A percentile compares a stretch with the other conserved stretches of the same genome.
phyloP scores from a whole-genome alignment of 306 rosid genomes.

The Macrotyloma uniflorum region DNA sequence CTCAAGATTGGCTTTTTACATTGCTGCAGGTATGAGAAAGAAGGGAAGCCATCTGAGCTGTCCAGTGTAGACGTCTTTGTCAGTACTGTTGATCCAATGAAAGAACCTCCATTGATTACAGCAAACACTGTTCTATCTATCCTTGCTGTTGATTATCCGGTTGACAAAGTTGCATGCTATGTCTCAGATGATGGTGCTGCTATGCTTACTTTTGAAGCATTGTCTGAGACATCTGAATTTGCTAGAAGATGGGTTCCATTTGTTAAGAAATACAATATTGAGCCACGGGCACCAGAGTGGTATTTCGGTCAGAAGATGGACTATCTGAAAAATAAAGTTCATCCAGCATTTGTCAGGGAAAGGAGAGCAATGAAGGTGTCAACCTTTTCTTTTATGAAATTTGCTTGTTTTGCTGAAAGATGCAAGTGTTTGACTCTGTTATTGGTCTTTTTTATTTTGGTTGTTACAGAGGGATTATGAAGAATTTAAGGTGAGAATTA shows the following conservation, averaged over 20 bases:
- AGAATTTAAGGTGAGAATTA: constrained; percentile 90
- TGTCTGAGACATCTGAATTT: constrained; percentile 93
- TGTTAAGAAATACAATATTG: constrained; percentile 76
- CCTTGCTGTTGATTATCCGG: constrained; percentile 93
- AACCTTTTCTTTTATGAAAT: neutral
- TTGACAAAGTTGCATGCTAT: constrained; percentile 94
- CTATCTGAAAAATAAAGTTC: constrained; percentile 88
- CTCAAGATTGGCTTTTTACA: constrained; percentile 32
- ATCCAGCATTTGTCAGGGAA: constrained; percentile 91
- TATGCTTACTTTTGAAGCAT: constrained; percentile 97
- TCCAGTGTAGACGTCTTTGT: constrained; percentile 79
- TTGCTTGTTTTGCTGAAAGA: neutral
- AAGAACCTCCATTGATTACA: constrained; percentile 94
- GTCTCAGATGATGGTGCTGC: constrained; percentile 99
- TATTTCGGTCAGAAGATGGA: constrained; percentile 86
- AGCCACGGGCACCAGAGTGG: constrained; percentile 98
- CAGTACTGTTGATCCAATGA: constrained; percentile 97
- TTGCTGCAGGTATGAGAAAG: constrained; percentile 88
- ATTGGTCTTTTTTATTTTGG: neutral
- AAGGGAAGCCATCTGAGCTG: constrained; percentile 89
- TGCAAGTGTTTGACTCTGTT: constrained; percentile 8
- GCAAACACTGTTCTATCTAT: constrained; percentile 96
- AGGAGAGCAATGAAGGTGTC: constrained; percentile 96
- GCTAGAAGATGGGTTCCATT: constrained; percentile 96
- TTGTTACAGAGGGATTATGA: constrained; percentile 83